Evolutionary conservation across 202 grass and related monocot species (phyloP), one percentile per base, ranked within the genome.

Genomic region (Zizania palustris): DNA sequence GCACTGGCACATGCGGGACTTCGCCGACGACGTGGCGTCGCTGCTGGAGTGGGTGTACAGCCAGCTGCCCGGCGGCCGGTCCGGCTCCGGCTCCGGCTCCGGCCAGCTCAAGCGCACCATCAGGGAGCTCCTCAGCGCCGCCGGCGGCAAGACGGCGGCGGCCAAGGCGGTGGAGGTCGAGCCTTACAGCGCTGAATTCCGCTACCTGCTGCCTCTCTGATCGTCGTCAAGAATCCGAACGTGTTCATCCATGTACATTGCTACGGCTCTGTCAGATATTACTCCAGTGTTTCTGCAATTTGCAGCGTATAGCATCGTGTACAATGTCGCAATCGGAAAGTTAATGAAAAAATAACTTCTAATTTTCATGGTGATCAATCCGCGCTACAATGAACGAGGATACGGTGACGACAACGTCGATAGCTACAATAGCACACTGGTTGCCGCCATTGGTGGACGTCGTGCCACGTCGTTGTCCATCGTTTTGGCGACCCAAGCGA

Each of bases 21-120:
- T 97, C 65, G 91, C 95, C 44, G 91, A 98, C 74, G 87, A 92
- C 59, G 83, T 67, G 14, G 95, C 89, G 64, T 94, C 95, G 41
- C 80, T 97, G 58, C 73, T 97, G 11, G 95, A 97, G 82, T 97
- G 95, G 95, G 82, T 92, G 7, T 86, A 97, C 80, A 97, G 95
- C 77, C 95, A 97, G 77, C 84, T 97, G 54, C 94, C 91, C 0
- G 62, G 76, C 43, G 57, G 42, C 0, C 51, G 51, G 34, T 64
- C 87, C 53, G 67, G 69, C 58, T n/a, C n/a, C n/a, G n/a, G n/a
- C n/a, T n/a, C n/a, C n/a, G n/a, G n/a, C n/a, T 59, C 85, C 4
- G 67, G 69, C 58, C 74, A 70, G 18, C 84, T 92, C 4, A 86
- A 88, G 71, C 70, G 82, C 45, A 76, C 83, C 11, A 86, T 98